Evolutionary conservation across 2,329 filamentous ascomycete species (phyloP).

Genomic region (Plenodomus tracheiphilus): DNA sequence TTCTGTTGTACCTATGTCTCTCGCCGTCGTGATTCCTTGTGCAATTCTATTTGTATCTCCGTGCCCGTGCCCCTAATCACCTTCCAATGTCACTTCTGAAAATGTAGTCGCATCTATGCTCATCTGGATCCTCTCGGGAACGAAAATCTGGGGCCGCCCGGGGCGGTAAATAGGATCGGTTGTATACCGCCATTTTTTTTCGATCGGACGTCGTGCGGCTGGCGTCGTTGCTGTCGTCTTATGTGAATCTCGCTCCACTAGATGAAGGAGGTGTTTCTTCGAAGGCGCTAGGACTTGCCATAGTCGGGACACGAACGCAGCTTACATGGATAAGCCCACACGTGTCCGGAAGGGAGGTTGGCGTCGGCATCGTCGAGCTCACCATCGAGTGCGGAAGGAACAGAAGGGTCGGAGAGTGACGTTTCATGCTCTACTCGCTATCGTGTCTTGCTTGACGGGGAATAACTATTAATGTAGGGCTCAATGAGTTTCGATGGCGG

Average conservation of each 20-base stretch:
- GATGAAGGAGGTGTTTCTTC: constrained; percentile 9
- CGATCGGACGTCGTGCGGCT: constrained; percentile 20
- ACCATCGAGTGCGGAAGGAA: constrained; percentile 1
- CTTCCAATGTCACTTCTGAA: constrained; percentile 30
- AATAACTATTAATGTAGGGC: background rate
- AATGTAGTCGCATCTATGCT: constrained; percentile 29
- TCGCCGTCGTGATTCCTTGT: constrained; percentile 16
- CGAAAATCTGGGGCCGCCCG: constrained; percentile 26
- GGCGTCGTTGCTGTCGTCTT: constrained; percentile 10
- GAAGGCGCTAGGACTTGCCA: constrained; percentile 15
- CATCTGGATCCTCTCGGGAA: constrained; percentile 29
- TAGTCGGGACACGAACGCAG: constrained; percentile 16
- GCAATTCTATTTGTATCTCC: constrained; percentile 18
- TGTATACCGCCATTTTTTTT: constrained; percentile 32
- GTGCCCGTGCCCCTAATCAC: constrained; percentile 16
- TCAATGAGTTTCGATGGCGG: background rate
- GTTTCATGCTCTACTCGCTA: constrained; percentile 12
- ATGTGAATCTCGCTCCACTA: background rate
- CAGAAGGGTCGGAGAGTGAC: background rate
- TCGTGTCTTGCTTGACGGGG: background rate
- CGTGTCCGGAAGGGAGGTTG: background rate
- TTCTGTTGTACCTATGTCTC: constrained; percentile 9
- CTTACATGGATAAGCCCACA: constrained; percentile 1
- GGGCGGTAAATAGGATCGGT: constrained; percentile 31
- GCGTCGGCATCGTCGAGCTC: background rate